Percentiles rank a stretch among this genome's conserved stretches.
Evolutionary conservation across 2,329 filamentous ascomycete species (phyloP).

Genomic region (Aspergillus awamori): DNA sequence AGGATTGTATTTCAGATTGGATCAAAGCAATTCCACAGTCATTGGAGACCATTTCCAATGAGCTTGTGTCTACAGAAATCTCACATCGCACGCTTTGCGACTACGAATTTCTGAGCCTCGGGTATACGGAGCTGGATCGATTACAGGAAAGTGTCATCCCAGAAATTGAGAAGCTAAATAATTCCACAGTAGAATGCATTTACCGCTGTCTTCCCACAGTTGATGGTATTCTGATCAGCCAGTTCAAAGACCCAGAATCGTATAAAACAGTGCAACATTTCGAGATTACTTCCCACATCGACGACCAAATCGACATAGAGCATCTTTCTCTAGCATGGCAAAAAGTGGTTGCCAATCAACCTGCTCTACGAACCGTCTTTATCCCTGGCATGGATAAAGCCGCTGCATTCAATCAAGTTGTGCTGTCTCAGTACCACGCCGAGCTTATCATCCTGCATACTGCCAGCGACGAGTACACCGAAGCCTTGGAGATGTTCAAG

Average conservation of each 20-base stretch:
- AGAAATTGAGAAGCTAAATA: neutral
- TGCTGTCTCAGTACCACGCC: neutral
- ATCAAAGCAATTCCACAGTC: neutral
- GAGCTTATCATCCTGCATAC: neutral
- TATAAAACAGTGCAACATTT: neutral
- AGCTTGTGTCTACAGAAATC: neutral
- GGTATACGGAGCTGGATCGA: neutral
- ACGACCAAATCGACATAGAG: neutral
- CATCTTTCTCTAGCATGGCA: neutral
- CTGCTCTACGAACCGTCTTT: neutral
- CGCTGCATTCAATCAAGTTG: neutral
- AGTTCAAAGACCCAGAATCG: neutral
- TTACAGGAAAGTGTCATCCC: neutral
- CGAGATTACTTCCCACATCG: neutral
- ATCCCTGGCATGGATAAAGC: neutral
- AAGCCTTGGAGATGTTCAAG: neutral
- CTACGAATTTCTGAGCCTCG: neutral
- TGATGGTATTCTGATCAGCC: neutral
- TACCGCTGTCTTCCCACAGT: neutral
- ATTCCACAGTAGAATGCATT: neutral
- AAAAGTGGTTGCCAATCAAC: neutral
- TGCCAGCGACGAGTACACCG: neutral
- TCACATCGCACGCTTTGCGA: neutral
- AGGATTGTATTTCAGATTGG: neutral
- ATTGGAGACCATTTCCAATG: neutral